Base-by-base conservation (phyloP, 2,329 filamentous ascomycete species). In the Mycocentrospora acerina region DNA sequence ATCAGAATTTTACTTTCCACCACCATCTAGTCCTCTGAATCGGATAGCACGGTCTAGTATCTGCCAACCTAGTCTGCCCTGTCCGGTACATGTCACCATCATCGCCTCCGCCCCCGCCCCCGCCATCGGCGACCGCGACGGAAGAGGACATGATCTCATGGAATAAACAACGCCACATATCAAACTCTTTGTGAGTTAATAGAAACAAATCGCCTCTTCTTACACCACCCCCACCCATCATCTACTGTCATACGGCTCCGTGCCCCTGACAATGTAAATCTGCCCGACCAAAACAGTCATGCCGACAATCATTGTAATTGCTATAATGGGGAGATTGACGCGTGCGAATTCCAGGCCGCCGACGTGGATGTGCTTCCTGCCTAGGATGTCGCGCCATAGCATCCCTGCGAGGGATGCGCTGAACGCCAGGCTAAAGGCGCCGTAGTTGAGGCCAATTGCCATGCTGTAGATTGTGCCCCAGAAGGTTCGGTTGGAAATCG, bases 401-500 rank as follows among this genome's bases (percentile, higher is more conserved):
- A 89, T 71, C 1, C 85, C 85, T 1, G 85, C 85, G 2, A 88
- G 65, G 0, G 83, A 86, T 0, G 83, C 85, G 47, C 82, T 86
- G 51, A 89, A 86, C 0, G 83, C 82, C 0, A 80, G 79, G 57
- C 83, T 86, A 57, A 88, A 88, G 0, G 85, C 85, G 4, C 85
- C 85, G 41, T 82, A 88, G 60, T 89, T 88, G 44, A 88, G 82
- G 2, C 84, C 84, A 0, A 89, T 67, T 0, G 85, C 85, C 82
- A 88, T 86, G 60, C 78, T 79, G 62, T 88, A 88, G 0, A 88
- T 79, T 0, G 84, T 85, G 0, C 78, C 85, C 84, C 83, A 88
- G 58, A 87, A 87, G 0, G 78, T 85, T 3, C 84, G 76, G 29
- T 87, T 69, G 10, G 71, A 77, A 33, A 88, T 84, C 1, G 73